phyloP scores from a whole-genome alignment of 2,329 filamentous ascomycete species.

The Ophiostoma sp. region DNA sequence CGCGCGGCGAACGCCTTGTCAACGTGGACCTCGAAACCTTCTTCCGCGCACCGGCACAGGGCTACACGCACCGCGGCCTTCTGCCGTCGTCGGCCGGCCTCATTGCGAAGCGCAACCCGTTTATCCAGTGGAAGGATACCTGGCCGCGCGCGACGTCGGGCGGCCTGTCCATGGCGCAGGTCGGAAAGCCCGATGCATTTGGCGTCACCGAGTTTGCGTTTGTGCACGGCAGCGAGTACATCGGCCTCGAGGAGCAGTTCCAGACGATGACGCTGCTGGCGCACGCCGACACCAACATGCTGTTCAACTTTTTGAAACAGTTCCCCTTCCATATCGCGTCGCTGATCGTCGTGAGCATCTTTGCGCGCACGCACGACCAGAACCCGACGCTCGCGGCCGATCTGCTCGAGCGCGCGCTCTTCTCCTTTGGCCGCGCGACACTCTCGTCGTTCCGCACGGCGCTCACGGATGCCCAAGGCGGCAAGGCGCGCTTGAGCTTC shows the following conservation, averaged over 20 bases:
- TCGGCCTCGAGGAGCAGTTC: constrained; percentile 69
- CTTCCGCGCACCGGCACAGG: constrained; percentile 33
- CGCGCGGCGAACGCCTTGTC: constrained; percentile 32
- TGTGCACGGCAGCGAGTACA: constrained; percentile 68
- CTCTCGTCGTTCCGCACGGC: constrained; percentile 75
- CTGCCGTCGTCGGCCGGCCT: constrained; percentile 16
- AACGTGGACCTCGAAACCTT: constrained; percentile 52
- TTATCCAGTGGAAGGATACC: constrained; percentile 78
- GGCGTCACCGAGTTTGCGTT: constrained; percentile 68
- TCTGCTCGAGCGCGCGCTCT: constrained; percentile 82
- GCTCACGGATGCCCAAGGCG: constrained; percentile 54
- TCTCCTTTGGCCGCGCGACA: constrained; percentile 84
- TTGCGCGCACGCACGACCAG: constrained; percentile 76
- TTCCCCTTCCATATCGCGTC: constrained; percentile 39
- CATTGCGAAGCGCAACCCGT: constrained; percentile 70
- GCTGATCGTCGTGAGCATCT: constrained; percentile 86
- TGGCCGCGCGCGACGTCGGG: constrained; percentile 77
- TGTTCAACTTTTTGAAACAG: neutral
- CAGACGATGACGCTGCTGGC: constrained; percentile 73
- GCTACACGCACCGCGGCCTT: constrained; percentile 9
- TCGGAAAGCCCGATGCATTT: constrained; percentile 22
- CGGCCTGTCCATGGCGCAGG: constrained; percentile 66
- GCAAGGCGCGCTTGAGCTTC: constrained; percentile 77
- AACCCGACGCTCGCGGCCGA: constrained; percentile 83
- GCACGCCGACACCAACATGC: constrained; percentile 62